These are phyloP conservation scores for Shiraia sp. DNA, from an alignment of 2,329 filamentous ascomycete species.

Conservation along the genomic window DNA sequence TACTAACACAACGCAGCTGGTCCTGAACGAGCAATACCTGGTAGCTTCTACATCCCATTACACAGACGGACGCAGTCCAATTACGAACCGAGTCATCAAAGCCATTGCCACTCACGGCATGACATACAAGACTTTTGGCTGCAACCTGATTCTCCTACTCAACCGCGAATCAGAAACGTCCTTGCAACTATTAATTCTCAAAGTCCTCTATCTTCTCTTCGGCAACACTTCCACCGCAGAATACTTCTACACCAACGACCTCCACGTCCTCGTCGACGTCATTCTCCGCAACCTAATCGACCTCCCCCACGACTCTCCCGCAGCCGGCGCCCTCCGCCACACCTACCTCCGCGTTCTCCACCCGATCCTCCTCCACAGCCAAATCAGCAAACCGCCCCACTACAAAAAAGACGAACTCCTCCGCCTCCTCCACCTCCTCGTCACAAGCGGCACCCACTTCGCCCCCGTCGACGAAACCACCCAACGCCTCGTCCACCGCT, in stretches of 20 bases:
- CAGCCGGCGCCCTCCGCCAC: constrained; percentile 68
- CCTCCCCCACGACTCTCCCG: constrained; percentile 74
- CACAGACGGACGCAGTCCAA: constrained; percentile 50
- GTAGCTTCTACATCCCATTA: constrained; percentile 60
- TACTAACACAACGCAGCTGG: constrained; percentile 67
- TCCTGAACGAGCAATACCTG: constrained; percentile 98
- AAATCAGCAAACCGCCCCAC: constrained; percentile 81
- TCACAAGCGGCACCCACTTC: constrained; percentile 70
- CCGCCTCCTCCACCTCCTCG: constrained; percentile 72
- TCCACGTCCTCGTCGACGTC: constrained; percentile 91
- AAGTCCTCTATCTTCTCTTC: constrained; percentile 92
- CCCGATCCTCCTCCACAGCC: constrained; percentile 87
- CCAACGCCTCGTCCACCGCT: constrained; percentile 74
- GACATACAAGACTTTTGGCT: constrained; percentile 89
- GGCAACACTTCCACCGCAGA: constrained; percentile 90
- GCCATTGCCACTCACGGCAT: constrained; percentile 79
- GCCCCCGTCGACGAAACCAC: constrained; percentile 81
- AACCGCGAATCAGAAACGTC: constrained; percentile 94
- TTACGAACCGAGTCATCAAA: constrained; percentile 95
- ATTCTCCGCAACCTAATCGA: constrained; percentile 97
- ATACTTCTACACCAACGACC: constrained; percentile 98
- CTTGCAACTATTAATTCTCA: constrained; percentile 92
- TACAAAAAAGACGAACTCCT: constrained; percentile 90
- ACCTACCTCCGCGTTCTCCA: constrained; percentile 94
- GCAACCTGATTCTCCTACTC: constrained; percentile 92